phyloP scores from a whole-genome alignment of 208 protist species.

The Angomonas desouzai region DNA sequence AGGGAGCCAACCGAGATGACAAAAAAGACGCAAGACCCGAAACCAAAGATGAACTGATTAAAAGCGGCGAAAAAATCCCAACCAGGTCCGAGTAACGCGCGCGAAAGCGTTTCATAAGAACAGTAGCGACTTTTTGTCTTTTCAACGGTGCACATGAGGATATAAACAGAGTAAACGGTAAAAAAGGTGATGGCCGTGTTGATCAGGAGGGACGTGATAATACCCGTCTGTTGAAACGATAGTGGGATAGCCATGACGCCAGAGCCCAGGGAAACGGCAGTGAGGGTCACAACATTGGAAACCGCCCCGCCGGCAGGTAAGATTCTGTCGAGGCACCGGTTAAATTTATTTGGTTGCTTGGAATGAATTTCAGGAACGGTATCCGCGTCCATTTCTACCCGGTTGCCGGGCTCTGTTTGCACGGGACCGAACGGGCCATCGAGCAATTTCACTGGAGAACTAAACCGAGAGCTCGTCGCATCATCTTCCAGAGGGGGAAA shows the following conservation, averaged over 20 bases:
- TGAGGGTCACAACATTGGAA: slow-evolving; percentile 13
- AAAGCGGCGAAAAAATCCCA: slow-evolving; percentile 23
- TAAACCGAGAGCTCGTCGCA: not conserved
- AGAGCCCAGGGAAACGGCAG: slow-evolving; percentile 21
- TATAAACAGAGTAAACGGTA: slow-evolving; percentile 33
- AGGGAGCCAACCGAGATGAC: slow-evolving; percentile 25
- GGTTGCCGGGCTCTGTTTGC: not conserved
- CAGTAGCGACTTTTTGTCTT: slow-evolving; percentile 1
- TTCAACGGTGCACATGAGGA: slow-evolving; percentile 17
- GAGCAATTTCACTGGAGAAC: not conserved
- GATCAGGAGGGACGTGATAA: slow-evolving; percentile 21
- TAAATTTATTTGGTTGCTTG: not conserved
- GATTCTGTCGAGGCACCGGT: not conserved
- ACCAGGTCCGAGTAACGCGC: slow-evolving; percentile 20
- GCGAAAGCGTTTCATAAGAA: slow-evolving; percentile 28
- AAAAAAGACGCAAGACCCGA: slow-evolving; percentile 29
- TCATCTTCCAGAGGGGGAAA: not conserved
- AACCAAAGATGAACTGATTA: slow-evolving; percentile 30
- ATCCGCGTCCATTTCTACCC: not conserved
- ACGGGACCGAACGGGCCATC: not conserved
- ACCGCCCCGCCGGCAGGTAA: not conserved
- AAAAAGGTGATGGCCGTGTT: slow-evolving; percentile 14
- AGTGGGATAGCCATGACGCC: slow-evolving; percentile 27
- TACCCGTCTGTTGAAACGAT: slow-evolving; percentile 21
- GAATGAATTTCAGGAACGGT: not conserved